Conservation (phyloP, 2,329 filamentous ascomycete genomes). For the Colletotrichum liriopes region DNA sequence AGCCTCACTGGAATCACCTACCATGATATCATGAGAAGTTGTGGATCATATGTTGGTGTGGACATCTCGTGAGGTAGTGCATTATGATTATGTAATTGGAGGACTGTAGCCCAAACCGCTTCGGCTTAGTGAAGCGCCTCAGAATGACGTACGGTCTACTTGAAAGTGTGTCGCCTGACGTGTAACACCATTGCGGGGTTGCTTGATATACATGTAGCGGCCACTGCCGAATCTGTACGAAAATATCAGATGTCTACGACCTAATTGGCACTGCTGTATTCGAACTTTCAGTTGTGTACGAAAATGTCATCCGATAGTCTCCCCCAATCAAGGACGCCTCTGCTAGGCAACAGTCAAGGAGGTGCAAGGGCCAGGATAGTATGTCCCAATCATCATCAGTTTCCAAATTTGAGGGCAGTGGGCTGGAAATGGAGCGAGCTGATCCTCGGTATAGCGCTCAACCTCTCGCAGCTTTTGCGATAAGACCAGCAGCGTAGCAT, state of each 20-base stretch:
- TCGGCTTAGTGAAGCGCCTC: not conserved
- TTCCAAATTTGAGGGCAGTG: not conserved
- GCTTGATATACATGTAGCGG: not conserved
- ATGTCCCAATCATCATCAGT: not conserved
- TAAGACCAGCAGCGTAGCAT: not conserved
- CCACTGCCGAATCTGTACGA: not conserved
- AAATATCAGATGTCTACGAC: too few species aligned
- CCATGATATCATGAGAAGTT: not conserved
- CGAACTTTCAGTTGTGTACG: not conserved
- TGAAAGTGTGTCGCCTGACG: not conserved
- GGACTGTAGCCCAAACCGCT: not conserved
- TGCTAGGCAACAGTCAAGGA: constrained; percentile 2
- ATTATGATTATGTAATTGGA: not conserved
- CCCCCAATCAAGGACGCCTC: not conserved
- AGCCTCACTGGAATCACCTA: too few species aligned
- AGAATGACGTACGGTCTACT: constrained; percentile 12
- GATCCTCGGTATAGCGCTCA: not conserved
- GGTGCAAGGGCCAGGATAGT: not conserved
- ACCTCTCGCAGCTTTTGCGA: not conserved
- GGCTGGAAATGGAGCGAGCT: not conserved
- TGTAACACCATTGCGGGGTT: constrained; percentile 13
- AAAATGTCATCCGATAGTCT: not conserved
- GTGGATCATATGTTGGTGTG: not conserved
- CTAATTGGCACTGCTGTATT: not conserved
- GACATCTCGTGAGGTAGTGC: too few species aligned